Conservation (phyloP, 495 filamentous ascomycete genomes). For the Collariella sp. region DNA sequence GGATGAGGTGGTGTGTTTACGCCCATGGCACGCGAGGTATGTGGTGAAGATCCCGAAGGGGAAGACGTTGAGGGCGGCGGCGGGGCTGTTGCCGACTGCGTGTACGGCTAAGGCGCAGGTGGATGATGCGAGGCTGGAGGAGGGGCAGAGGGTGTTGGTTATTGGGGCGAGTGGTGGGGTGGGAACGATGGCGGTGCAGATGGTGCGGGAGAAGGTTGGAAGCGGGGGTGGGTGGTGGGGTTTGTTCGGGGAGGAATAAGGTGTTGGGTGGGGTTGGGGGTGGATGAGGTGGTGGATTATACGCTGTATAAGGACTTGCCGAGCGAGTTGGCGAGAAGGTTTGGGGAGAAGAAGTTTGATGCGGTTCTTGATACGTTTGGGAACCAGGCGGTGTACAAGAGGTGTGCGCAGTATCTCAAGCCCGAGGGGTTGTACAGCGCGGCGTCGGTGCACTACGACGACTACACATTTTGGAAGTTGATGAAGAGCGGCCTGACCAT, state of each 20-base stretch:
- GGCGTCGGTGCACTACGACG: conserved; percentile 19
- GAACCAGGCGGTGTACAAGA: conserved; percentile 25
- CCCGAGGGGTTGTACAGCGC: conserved; percentile 27
- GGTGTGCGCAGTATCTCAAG: conserved; percentile 25
- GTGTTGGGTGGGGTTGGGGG: conserved; percentile 26
- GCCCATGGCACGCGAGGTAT: no score
- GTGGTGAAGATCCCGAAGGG: conserved; percentile 21
- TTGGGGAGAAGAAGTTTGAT: conserved; percentile 22
- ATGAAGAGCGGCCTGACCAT: conserved; percentile 19
- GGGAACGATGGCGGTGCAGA: conserved; percentile 33
- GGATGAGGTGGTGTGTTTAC: conserved; percentile 25
- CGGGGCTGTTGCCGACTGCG: conserved; percentile 28
- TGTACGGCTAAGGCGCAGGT: conserved; percentile 28
- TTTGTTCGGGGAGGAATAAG: conserved; percentile 30
- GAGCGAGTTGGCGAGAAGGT: conserved; percentile 16
- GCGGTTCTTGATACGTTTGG: conserved; percentile 29
- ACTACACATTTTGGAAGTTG: conserved; percentile 17
- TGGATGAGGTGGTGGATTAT: conserved; percentile 31
- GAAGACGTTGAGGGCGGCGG: conserved; percentile 17
- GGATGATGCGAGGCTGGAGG: conserved; percentile 14
- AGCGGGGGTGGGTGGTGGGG: conserved; percentile 28
- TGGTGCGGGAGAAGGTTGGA: conserved; percentile 26
- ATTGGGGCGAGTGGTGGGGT: conserved; percentile 37
- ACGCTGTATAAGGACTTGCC: conserved; percentile 15
- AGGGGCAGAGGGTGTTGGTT: conserved; percentile 29